Evolutionary conservation across 352 stramenopile species (phyloP), one percentile per base, ranked within the genome.

Genomic region (Aphanomyces cochlioides): DNA sequence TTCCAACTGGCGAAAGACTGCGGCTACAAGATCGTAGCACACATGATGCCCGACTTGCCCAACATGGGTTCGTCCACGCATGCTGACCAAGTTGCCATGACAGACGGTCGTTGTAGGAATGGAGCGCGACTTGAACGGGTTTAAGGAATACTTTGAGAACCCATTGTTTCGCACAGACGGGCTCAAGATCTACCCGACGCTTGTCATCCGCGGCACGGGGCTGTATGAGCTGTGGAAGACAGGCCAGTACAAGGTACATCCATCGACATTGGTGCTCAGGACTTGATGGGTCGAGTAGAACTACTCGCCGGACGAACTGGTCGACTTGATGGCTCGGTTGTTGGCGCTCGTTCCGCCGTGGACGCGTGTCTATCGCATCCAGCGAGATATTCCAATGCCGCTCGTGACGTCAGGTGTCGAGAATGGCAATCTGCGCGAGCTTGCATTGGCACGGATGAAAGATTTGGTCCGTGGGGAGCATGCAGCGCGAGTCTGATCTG

Each of bases 191-290:
- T 99, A 98, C 76, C 96, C 96, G 21, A 98, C 95, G 17, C 83
- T 99, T 45, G 96, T 98, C 47, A 98, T 99, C 79, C 91, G 96
- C 38, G 96, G 95, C 15, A 99, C 95, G 43, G 96, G 96, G 8
- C 80, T 99, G 38, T 99, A 99, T 73, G 95, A 99, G 78, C 77
- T 99, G n/a, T 99, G 95, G 95, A 98, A 98, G 75, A 98, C 93
- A 5, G 95, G 95, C 28, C 67, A 86, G 60, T 99, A 99, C 86
- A 88, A 87, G 56, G 53, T 72, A 43, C 36, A n/a, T 28, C 48
- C 12, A 58, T 28, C 17, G 19, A n/a, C 12, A 13, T 53, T 66
- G 47, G 21, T 39, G 48, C 15, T 2, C 8, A n/a, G 12, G 13
- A 13, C n/a, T 43, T 38, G 7, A 36, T 8, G 40, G 12, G 5